A percentile compares a stretch with the other conserved stretches of the same genome.
Evolutionary conservation across 2,329 filamentous ascomycete species (phyloP).

Genomic region (Dactylellina leptospora): DNA sequence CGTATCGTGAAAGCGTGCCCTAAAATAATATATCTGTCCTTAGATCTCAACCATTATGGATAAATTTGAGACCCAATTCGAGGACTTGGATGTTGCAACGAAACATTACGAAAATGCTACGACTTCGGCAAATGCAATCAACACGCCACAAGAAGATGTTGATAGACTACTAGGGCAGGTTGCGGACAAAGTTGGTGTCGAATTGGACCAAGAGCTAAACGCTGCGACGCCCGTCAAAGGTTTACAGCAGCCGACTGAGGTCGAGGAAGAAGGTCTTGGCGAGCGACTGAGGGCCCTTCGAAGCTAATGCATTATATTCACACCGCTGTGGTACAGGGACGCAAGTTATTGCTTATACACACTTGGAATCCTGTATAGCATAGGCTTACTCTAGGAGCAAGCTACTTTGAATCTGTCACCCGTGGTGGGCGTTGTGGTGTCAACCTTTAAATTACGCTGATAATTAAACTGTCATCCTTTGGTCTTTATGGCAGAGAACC

Average conservation of each 20-base stretch:
- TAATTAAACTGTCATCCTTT: too few relatives aligned
- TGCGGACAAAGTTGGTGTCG: constrained; percentile 86
- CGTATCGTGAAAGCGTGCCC: not conserved
- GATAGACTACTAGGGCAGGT: constrained; percentile 85
- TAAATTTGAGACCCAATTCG: constrained; percentile 69
- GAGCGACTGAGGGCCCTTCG: constrained; percentile 68
- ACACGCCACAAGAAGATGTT: constrained; percentile 81
- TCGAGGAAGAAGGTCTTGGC: constrained; percentile 78
- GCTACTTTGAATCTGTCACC: too few relatives aligned
- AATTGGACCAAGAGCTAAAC: constrained; percentile 78
- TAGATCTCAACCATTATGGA: constrained; percentile 74
- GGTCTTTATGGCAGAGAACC: too few relatives aligned
- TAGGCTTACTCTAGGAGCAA: too few relatives aligned
- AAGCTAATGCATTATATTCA: constrained; percentile 53
- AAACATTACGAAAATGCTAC: constrained; percentile 85
- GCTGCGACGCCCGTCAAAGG: constrained; percentile 69
- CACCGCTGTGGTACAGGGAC: too few relatives aligned
- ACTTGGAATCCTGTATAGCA: too few relatives aligned
- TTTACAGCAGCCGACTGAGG: constrained; percentile 74
- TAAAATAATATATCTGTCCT: not conserved
- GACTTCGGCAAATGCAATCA: constrained; percentile 76
- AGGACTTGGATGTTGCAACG: constrained; percentile 64
- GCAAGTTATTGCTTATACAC: too few relatives aligned
- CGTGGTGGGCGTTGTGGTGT: too few relatives aligned
- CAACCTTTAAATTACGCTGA: too few relatives aligned